Conservation (phyloP, 306 rosid species). For the Calophaca sinica region DNA sequence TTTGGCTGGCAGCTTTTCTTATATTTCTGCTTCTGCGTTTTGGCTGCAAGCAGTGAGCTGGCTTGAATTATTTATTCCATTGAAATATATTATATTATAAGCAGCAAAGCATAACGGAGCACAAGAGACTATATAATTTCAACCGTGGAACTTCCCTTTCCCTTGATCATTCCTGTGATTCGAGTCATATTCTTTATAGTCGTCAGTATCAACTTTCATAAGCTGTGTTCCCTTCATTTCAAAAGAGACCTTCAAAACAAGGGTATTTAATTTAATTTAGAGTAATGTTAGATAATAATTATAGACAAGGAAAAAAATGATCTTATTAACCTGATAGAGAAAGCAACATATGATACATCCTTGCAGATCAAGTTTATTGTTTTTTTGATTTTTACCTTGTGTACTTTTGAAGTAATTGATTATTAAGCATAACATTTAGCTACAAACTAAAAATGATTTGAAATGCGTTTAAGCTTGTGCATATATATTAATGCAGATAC, state of each 20-base stretch:
- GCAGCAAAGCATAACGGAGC: background rate
- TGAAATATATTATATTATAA: background rate
- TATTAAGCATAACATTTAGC: background rate
- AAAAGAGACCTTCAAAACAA: conserved; percentile 35
- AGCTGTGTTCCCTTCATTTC: conserved; percentile 50
- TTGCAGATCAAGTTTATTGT: no score
- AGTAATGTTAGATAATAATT: background rate
- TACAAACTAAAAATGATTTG: conserved; percentile 3
- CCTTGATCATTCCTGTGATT: conserved; percentile 62
- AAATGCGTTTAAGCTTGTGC: conserved; percentile 12
- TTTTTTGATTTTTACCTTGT: background rate
- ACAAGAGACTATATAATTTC: conserved; percentile 3
- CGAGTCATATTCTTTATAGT: conserved; percentile 50
- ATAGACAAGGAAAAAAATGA: background rate
- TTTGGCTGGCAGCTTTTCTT: conserved; percentile 30
- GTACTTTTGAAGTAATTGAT: conserved; percentile 2
- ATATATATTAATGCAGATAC: background rate
- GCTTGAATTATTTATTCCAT: conserved; percentile 38
- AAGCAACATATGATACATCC: background rate
- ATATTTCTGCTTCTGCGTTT: conserved; percentile 1
- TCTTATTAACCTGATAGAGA: conserved; percentile 13
- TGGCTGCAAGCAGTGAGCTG: conserved; percentile 25
- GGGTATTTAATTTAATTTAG: background rate
- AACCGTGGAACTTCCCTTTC: conserved; percentile 46
- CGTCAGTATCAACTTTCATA: conserved; percentile 50